phyloP scores from a whole-genome alignment of 257 asterid species.

The Buddleja alternifolia region DNA sequence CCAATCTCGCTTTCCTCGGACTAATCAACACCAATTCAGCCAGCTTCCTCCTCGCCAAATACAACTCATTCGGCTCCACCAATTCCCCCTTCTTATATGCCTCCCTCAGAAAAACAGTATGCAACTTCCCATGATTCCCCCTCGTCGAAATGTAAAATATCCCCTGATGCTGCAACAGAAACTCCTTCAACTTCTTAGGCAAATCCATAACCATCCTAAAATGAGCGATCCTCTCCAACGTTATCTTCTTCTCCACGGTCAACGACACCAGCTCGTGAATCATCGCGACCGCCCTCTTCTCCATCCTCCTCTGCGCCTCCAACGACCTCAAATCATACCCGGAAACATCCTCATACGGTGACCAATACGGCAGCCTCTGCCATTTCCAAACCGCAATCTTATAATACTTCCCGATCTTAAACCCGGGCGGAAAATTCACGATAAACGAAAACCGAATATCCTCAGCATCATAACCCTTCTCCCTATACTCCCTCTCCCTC shows the following conservation, averaged over 20 bases:
- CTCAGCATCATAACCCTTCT: slow-evolving; percentile 77
- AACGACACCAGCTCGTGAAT: slow-evolving; percentile 71
- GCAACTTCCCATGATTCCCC: slow-evolving; percentile 85
- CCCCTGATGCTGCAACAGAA: slow-evolving; percentile 89
- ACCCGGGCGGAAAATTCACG: slow-evolving; percentile 86
- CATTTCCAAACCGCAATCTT: slow-evolving; percentile 91
- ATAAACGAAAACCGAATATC: slow-evolving; percentile 74
- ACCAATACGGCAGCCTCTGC: slow-evolving; percentile 97
- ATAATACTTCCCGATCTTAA: slow-evolving; percentile 80
- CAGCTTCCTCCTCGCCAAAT: slow-evolving; percentile 82
- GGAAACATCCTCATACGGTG: slow-evolving; percentile 76
- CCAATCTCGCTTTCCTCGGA: slow-evolving; percentile 68
- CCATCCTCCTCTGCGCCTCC: slow-evolving; percentile 92
- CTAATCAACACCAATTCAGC: slow-evolving; percentile 64
- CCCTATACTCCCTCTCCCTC: slow-evolving; percentile 76
- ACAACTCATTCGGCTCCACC: slow-evolving; percentile 71
- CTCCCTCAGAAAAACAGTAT: slow-evolving; percentile 87
- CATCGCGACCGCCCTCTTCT: slow-evolving; percentile 84
- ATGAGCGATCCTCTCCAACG: slow-evolving; percentile 81
- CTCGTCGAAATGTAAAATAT: slow-evolving; percentile 78
- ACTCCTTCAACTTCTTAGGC: slow-evolving; percentile 88
- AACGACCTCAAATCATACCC: slow-evolving; percentile 83
- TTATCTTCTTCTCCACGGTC: slow-evolving; percentile 80
- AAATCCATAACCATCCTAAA: slow-evolving; percentile 75
- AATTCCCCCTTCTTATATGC: slow-evolving; percentile 84